Conservation (phyloP, 352 stramenopile genomes). For the Phytophthora pseudosyringae region DNA sequence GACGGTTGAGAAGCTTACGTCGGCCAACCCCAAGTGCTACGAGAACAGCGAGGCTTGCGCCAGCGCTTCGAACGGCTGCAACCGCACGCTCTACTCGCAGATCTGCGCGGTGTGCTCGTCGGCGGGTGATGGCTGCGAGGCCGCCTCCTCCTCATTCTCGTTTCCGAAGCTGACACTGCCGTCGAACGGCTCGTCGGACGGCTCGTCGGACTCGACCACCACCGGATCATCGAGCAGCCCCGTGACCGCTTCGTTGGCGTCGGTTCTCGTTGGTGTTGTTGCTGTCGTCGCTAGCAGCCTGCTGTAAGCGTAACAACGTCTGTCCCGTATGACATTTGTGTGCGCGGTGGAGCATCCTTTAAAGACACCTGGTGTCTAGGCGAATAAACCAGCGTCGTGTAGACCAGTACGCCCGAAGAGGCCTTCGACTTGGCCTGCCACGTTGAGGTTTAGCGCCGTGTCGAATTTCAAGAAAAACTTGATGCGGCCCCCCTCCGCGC, state of each 20-base stretch:
- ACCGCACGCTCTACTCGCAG: slow-evolving; percentile 65
- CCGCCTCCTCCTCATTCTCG: slow-evolving; percentile 14
- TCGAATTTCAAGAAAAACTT: slow-evolving; percentile 15
- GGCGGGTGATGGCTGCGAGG: slow-evolving; percentile 8
- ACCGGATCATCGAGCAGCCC: slow-evolving; percentile 22
- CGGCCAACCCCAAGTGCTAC: slow-evolving; percentile 72
- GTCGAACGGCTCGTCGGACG: slow-evolving; percentile 14
- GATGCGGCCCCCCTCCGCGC: not conserved
- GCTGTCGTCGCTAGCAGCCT: slow-evolving; percentile 54
- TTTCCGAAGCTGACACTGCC: slow-evolving; percentile 37
- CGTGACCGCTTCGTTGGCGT: slow-evolving; percentile 29
- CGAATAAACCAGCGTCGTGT: slow-evolving; percentile 4
- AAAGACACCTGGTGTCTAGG: slow-evolving; percentile 4
- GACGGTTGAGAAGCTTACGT: slow-evolving; percentile 40
- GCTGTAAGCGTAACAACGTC: slow-evolving; percentile 36
- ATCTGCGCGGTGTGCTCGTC: slow-evolving; percentile 59
- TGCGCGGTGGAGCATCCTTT: not conserved
- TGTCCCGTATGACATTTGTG: slow-evolving; percentile 13
- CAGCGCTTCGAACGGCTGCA: slow-evolving; percentile 50
- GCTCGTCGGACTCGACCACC: slow-evolving; percentile 6
- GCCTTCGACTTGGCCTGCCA: not conserved
- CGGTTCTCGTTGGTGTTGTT: slow-evolving; percentile 41
- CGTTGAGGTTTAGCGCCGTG: not conserved
- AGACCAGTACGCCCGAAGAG: slow-evolving; percentile 1
- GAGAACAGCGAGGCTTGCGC: slow-evolving; percentile 65